These are phyloP conservation scores for Albophoma yamanashiensis DNA, from an alignment of 2,329 filamentous ascomycete genomes.

Conservation along the genomic window DNA sequence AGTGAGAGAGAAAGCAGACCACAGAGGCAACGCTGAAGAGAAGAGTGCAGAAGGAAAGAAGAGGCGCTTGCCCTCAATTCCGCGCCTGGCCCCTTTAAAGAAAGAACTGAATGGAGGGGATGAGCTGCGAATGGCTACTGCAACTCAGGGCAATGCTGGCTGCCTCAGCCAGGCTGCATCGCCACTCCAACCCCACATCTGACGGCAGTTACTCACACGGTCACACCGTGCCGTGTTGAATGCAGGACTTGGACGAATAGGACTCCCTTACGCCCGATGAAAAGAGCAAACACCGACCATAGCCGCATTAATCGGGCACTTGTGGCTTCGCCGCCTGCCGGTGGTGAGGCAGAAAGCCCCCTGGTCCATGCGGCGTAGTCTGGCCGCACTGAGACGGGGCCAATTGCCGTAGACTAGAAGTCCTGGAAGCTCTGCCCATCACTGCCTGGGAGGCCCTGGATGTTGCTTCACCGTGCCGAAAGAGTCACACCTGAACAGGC, in stretches of 20 bases:
- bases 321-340: not conserved
- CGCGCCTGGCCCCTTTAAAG: not conserved
- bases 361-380: not conserved
- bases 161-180: not conserved
- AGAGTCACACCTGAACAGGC: not conserved
- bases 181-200: not conserved
- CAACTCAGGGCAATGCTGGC: no score
- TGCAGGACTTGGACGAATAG: not conserved
- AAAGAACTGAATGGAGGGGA: not conserved
- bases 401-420: not conserved
- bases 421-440: not conserved
- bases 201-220: not conserved
- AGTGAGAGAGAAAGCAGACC: not conserved
- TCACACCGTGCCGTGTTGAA: not conserved
- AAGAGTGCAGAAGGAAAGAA: not conserved
- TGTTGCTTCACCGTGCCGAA: not conserved
- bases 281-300: not conserved
- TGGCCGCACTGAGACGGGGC: not conserved
- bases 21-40: not conserved
- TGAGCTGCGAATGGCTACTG: not conserved
- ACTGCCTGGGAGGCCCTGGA: not conserved
- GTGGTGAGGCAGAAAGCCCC: not conserved
- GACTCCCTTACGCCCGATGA: not conserved
- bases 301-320: not conserved
- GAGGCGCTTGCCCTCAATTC: not conserved